A percentile compares a stretch with the other conserved stretches of the same genome.
phyloP scores from a whole-genome alignment of 2,329 filamentous ascomycete species.

The Claviceps africana region DNA sequence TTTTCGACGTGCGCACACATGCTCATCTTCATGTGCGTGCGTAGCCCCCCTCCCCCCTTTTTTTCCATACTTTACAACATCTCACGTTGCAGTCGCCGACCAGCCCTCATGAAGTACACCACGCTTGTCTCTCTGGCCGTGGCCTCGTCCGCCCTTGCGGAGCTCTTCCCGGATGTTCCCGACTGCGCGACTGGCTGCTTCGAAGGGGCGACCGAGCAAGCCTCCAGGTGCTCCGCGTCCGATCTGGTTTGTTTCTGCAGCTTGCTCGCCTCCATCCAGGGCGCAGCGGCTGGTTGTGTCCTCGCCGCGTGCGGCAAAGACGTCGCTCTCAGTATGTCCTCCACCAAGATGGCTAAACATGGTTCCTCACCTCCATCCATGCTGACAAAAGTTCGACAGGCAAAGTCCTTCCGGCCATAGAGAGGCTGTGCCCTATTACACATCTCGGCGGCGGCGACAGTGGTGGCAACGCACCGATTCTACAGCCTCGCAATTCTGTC shows the following conservation, averaged over 20 bases:
- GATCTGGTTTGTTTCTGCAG: constrained; percentile 7
- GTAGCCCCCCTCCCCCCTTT: background rate
- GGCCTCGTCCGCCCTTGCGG: constrained; percentile 13
- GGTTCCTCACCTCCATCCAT: no score
- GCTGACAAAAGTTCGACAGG: constrained; percentile 8
- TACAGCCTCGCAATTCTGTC: background rate
- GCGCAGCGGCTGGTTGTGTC: constrained; percentile 15
- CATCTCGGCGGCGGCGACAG: background rate
- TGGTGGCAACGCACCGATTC: background rate
- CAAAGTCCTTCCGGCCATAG: constrained; percentile 17
- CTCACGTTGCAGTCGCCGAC: no score
- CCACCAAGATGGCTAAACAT: no score
- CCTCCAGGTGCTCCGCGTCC: background rate
- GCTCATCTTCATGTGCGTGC: no score
- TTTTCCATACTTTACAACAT: no score
- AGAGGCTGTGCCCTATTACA: constrained; percentile 11
- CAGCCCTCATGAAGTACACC: background rate
- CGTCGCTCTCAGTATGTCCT: constrained; percentile 18
- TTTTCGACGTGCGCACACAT: no score
- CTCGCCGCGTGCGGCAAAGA: constrained; percentile 16
- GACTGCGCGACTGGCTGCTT: constrained; percentile 17
- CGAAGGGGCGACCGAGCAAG: constrained; percentile 11
- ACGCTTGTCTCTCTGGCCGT: background rate
- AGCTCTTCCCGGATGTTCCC: constrained; percentile 14
- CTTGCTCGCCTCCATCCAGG: constrained; percentile 14